Evolutionary conservation across 2,329 filamentous ascomycete genomes (phyloP).

Genomic region (Ilyonectria robusta): DNA sequence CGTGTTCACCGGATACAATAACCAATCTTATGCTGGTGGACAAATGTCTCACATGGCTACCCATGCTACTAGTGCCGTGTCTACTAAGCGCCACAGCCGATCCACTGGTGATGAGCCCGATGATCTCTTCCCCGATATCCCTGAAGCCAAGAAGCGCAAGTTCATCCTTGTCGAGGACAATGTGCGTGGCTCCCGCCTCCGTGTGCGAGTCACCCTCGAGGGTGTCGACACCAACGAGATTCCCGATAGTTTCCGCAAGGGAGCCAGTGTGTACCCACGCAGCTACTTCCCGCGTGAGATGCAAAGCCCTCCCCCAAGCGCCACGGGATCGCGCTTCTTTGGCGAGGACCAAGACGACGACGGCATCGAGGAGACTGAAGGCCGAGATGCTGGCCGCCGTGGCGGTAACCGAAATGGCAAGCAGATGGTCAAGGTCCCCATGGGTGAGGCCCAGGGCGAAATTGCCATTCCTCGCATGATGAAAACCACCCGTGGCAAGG

Average conservation of each 20-base stretch:
- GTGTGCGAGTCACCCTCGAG: slow-evolving; percentile 94
- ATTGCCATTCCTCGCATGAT: slow-evolving; percentile 83
- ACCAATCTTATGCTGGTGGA: slow-evolving; percentile 71
- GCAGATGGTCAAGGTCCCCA: slow-evolving; percentile 72
- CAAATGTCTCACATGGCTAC: slow-evolving; percentile 75
- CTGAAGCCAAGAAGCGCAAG: slow-evolving; percentile 92
- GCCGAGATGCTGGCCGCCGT: slow-evolving; percentile 57
- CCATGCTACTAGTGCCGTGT: slow-evolving; percentile 54
- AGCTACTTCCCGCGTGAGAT: slow-evolving; percentile 95
- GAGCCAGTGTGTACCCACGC: slow-evolving; percentile 89
- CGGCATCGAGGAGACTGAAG: slow-evolving; percentile 66
- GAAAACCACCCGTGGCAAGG: slow-evolving; percentile 79
- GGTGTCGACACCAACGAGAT: slow-evolving; percentile 95
- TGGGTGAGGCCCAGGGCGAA: slow-evolving; percentile 79
- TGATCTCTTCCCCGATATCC: slow-evolving; percentile 88
- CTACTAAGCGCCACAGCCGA: slow-evolving; percentile 53
- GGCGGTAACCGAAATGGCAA: slow-evolving; percentile 50
- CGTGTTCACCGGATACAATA: slow-evolving; percentile 78
- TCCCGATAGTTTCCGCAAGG: slow-evolving; percentile 93
- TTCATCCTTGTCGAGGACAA: slow-evolving; percentile 96
- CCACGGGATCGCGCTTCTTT: slow-evolving; percentile 82
- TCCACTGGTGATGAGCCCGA: slow-evolving; percentile 72
- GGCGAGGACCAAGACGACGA: slow-evolving; percentile 74
- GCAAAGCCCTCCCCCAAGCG: slow-evolving; percentile 85
- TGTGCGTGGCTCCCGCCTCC: slow-evolving; percentile 83